Evolutionary conservation across 768 basidiomycete genomes (phyloP).

Genomic region (Russula griseocarnosa): DNA sequence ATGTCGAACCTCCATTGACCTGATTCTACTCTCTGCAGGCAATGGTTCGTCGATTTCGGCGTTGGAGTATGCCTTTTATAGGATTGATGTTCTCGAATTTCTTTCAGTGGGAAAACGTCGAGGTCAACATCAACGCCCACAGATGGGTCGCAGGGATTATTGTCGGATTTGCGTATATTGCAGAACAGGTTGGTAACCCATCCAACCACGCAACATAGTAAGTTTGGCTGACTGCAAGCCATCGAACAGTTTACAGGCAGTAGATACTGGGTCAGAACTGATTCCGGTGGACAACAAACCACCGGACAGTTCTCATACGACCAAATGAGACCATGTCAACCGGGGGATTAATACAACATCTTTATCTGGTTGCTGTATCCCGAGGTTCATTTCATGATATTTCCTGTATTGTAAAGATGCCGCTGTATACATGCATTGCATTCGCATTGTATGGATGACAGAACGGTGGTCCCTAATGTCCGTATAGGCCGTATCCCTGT

Average conservation of each 20-base stretch:
- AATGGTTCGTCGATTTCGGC: conserved; percentile 8
- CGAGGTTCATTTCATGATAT: neutral
- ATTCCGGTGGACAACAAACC: too few species aligned
- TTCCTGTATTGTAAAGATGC: neutral
- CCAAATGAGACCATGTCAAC: too few species aligned
- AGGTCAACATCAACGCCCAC: conserved; percentile 33
- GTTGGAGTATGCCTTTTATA: neutral
- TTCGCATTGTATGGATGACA: neutral
- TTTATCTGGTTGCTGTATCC: neutral
- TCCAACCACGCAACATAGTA: neutral
- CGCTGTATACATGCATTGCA: neutral
- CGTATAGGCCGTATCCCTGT: neutral
- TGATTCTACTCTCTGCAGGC: neutral
- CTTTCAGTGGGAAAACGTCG: conserved; percentile 32
- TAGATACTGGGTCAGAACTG: conserved; percentile 9
- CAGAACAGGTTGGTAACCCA: conserved; percentile 26
- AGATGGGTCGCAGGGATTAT: conserved; percentile 37
- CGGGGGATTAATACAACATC: too few species aligned
- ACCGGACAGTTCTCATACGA: too few species aligned
- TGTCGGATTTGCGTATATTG: conserved; percentile 28
- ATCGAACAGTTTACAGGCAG: conserved; percentile 11
- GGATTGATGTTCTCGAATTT: neutral
- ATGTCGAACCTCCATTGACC: neutral
- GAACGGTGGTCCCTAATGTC: neutral
- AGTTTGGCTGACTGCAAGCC: neutral